Conservation (phyloP, 2,329 filamentous ascomycete species). For the Aspergillus pseudonomiae region DNA sequence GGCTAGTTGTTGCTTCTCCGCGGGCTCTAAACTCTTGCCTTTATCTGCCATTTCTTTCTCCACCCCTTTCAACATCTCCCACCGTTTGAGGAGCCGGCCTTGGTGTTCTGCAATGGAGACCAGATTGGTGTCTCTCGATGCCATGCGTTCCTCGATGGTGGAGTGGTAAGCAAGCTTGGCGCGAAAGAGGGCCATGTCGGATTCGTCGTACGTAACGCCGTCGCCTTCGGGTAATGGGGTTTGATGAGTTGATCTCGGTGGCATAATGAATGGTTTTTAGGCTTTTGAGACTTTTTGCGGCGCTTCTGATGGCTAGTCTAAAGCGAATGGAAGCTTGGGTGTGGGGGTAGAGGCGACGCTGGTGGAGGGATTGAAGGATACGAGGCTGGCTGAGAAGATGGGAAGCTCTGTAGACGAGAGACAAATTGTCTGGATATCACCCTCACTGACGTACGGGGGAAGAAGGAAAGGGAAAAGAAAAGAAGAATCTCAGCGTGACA, state of each 20-base stretch:
- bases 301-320: neutral
- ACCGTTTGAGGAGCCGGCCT: constrained; percentile 37
- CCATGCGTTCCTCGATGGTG: constrained; percentile 37
- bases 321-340: neutral
- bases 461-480: neutral
- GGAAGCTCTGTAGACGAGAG: neutral
- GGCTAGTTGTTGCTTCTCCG: constrained; percentile 35
- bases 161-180: constrained; percentile 40
- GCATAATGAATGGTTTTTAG: constrained; percentile 21
- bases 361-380: neutral
- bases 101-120: constrained; percentile 38
- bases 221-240: constrained; percentile 34
- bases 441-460: neutral
- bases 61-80: constrained; percentile 38
- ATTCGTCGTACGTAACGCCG: constrained; percentile 40
- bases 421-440: neutral
- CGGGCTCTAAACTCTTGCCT: constrained; percentile 32
- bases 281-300: neutral
- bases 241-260: constrained; percentile 25
- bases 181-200: constrained; percentile 41
- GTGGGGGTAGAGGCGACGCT: too few relatives aligned
- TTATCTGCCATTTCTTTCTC: constrained; percentile 39
- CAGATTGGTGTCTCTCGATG: constrained; percentile 36
- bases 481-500: neutral
- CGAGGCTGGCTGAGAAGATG: neutral